These are phyloP conservation scores for Aschersonia sp. DNA, from an alignment of 2,329 filamentous ascomycete species.

Conservation along the genomic window DNA sequence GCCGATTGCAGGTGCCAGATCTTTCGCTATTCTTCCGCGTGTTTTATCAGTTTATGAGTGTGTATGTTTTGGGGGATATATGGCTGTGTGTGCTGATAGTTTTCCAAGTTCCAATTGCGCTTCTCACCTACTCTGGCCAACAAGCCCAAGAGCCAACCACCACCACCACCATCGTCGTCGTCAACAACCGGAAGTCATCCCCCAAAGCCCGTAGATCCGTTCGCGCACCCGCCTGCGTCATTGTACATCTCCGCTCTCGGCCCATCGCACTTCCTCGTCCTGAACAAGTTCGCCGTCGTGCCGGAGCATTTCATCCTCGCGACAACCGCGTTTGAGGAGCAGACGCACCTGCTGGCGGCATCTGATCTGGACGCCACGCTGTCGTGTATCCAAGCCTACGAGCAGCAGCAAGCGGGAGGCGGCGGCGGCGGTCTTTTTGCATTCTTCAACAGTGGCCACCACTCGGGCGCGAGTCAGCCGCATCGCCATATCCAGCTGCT, in stretches of 20 bases:
- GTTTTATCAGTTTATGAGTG: no score
- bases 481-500: slow-evolving; percentile 62
- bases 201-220: slow-evolving; percentile 42
- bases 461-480: slow-evolving; percentile 57
- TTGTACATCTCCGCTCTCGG: slow-evolving; percentile 38
- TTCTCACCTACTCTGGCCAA: slow-evolving; percentile 54
- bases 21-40: no score
- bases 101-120: slow-evolving; percentile 51
- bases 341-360: slow-evolving; percentile 47
- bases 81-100: not conserved
- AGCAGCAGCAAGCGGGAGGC: slow-evolving; percentile 1
- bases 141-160: slow-evolving; percentile 37
- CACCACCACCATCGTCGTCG: not conserved
- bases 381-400: slow-evolving; percentile 45
- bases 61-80: no score
- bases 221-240: slow-evolving; percentile 41
- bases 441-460: slow-evolving; percentile 56
- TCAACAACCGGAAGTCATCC: slow-evolving; percentile 5
- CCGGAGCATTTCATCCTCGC: slow-evolving; percentile 58
- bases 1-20: no score
- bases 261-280: slow-evolving; percentile 45
- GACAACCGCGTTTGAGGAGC: slow-evolving; percentile 47
- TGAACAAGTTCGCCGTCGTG: slow-evolving; percentile 65
- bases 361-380: slow-evolving; percentile 47
- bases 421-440: slow-evolving; percentile 34